A percentile compares a stretch with the other conserved stretches of the same genome.
Conservation (phyloP, 805 yeast genomes). For the Cyberlindnera meyerae region DNA sequence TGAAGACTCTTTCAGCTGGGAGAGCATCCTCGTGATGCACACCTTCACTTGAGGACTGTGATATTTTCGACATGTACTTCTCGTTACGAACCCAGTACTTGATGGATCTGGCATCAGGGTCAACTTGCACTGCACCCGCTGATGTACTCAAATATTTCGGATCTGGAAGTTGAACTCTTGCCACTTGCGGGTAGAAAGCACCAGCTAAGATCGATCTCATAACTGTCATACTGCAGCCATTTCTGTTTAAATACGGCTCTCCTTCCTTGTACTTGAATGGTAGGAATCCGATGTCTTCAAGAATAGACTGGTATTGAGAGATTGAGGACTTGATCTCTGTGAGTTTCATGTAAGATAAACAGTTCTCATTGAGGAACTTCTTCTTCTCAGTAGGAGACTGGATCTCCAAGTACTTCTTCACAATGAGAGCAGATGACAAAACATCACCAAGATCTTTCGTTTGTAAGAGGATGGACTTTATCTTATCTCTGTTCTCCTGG, state of each 20-base stretch:
- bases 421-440: conserved; percentile 59
- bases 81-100: conserved; percentile 72
- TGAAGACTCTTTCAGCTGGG: conserved; percentile 68
- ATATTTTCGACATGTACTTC: conserved; percentile 31
- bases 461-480: conserved; percentile 40
- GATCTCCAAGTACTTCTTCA: conserved; percentile 42
- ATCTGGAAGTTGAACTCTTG: conserved; percentile 77
- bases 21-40: conserved; percentile 25
- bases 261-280: conserved; percentile 44
- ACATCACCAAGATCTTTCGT: conserved; percentile 66
- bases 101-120: conserved; percentile 71
- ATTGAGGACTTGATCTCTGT: conserved; percentile 70
- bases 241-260: conserved; percentile 42
- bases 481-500: conserved; percentile 58
- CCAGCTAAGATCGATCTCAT: conserved; percentile 71
- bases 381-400: conserved; percentile 26
- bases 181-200: conserved; percentile 77
- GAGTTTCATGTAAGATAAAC: conserved; percentile 57
- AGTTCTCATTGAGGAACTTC: conserved; percentile 51
- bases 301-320: conserved; percentile 60
- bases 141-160: conserved; percentile 65
- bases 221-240: conserved; percentile 44
- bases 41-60: conserved; percentile 6
- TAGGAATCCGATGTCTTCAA: conserved; percentile 75
- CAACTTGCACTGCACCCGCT: conserved; percentile 80